Evolutionary conservation across 257 asterid species (phyloP), one percentile per base, ranked within the genome.

Genomic region (Lycium barbarum): DNA sequence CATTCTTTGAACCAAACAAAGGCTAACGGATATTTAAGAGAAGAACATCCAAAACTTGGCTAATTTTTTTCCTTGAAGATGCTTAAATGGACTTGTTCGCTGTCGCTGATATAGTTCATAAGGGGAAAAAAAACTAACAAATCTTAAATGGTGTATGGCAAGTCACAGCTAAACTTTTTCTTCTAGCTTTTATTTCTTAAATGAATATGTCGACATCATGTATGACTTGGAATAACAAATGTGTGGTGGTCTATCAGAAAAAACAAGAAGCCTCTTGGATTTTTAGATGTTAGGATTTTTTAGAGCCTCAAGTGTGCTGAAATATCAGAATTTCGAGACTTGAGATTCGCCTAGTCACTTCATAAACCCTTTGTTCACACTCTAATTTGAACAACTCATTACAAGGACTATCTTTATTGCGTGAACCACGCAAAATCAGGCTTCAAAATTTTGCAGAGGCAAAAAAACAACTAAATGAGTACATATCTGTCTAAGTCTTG

Each of bases 191-290:
- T 73, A n/a, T 0, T 5, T 26, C 33, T 26, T 26, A 26, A 26
- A 26, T 26, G 33, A 26, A 26, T 74, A 13, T 49, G 22, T 51
- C 63, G n/a, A 12, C 81, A 12, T 51, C 26, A 51, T 51, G 81
- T 14, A 45, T n/a, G 58, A 10, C 59, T 9, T 72, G 58, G 80
- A 47, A 76, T 76, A 76, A 26, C 63, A 26, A 51, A 63, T 76
- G 47, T 51, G 22, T 26, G 63, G 82, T 22, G 63, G 15, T n/a
- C 47, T 7, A 13, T 22, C 51, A 51, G 43, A 3, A 26, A 76
- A 51, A 43, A 22, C 62, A 74, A 74, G 0, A 22, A 76, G 13
- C 15, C 26, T 14, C 47, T 22, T 49, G 6, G 82, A 51, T 51
- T 76, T 76, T 76, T 76, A 1, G 2, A 14, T 26, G 2, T 76